Conservation (phyloP, 768 basidiomycete genomes). For the Dacryopinax primogenitus region DNA sequence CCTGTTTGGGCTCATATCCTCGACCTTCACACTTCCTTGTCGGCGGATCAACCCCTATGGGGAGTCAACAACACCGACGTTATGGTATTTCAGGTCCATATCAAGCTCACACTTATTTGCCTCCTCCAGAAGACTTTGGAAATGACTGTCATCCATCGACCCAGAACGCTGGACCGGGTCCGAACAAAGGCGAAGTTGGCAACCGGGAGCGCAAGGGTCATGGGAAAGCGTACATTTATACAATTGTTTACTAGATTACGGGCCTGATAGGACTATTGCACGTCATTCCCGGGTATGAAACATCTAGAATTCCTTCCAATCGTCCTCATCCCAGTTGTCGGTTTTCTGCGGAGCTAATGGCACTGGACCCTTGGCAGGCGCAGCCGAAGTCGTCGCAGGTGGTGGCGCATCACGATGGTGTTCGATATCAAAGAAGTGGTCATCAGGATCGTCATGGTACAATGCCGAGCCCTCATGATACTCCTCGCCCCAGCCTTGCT, state of each 20-base stretch:
- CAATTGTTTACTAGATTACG: not conserved
- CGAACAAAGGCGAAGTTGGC: not conserved
- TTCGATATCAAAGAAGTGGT: slow-evolving; percentile 47
- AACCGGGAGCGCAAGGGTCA: not conserved
- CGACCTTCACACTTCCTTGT: not conserved
- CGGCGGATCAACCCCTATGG: not conserved
- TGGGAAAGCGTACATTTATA: not conserved
- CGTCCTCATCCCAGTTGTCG: slow-evolving; percentile 34
- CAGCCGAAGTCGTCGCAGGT: slow-evolving; percentile 15
- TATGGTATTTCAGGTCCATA: not conserved
- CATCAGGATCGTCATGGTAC: slow-evolving; percentile 40
- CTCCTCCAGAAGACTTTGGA: not conserved
- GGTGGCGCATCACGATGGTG: slow-evolving; percentile 19
- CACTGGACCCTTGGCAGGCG: slow-evolving; percentile 19
- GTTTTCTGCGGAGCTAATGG: slow-evolving; percentile 28
- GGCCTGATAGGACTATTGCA: not conserved
- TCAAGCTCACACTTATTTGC: slow-evolving; percentile 5
- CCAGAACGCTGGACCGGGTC: not conserved
- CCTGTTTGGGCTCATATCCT: not conserved
- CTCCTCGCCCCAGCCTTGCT: slow-evolving; percentile 28
- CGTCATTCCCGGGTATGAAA: not conserved
- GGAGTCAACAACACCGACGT: not conserved
- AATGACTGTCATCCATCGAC: not conserved
- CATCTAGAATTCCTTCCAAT: slow-evolving; percentile 66
- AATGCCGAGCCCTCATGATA: slow-evolving; percentile 47